Percentiles rank a stretch among this genome's conserved stretches.
Evolutionary conservation across 1,139 yeast genomes (phyloP).

Genomic region (Yamadazyma blattariae): DNA sequence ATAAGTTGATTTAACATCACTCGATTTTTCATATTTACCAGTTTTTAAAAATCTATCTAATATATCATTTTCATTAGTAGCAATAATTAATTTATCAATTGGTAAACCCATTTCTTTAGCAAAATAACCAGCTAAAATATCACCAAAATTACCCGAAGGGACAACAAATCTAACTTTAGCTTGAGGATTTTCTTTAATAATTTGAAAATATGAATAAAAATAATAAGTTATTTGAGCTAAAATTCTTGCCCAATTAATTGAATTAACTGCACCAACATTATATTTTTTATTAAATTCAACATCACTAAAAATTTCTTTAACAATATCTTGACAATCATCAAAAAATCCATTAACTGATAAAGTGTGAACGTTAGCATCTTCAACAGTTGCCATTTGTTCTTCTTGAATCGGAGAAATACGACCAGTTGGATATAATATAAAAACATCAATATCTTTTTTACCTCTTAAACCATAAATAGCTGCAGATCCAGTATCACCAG

Average conservation of each 20-base stretch:
- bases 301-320: constrained; percentile 90
- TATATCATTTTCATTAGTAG: constrained; percentile 94
- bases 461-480: constrained; percentile 97
- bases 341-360: constrained; percentile 93
- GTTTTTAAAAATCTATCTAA: constrained; percentile 86
- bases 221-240: constrained; percentile 96
- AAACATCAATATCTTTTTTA: constrained; percentile 93
- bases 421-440: constrained; percentile 94
- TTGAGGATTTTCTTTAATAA: background rate
- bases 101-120: constrained; percentile 97
- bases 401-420: constrained; percentile 97
- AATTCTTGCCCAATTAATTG: constrained; percentile 98
- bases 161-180: constrained; percentile 71
- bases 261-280: constrained; percentile 96
- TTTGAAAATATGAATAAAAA: constrained; percentile 83
- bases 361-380: constrained; percentile 90
- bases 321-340: constrained; percentile 97
- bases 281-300: constrained; percentile 79
- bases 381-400: constrained; percentile 98
- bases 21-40: constrained; percentile 75
- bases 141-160: constrained; percentile 98
- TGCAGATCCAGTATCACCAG: constrained; percentile 99
- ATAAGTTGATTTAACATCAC: constrained; percentile 76
- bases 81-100: constrained; percentile 78
- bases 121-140: constrained; percentile 92